Conservation (phyloP, 2,329 filamentous ascomycete species). For the Anisogramma anomala region DNA sequence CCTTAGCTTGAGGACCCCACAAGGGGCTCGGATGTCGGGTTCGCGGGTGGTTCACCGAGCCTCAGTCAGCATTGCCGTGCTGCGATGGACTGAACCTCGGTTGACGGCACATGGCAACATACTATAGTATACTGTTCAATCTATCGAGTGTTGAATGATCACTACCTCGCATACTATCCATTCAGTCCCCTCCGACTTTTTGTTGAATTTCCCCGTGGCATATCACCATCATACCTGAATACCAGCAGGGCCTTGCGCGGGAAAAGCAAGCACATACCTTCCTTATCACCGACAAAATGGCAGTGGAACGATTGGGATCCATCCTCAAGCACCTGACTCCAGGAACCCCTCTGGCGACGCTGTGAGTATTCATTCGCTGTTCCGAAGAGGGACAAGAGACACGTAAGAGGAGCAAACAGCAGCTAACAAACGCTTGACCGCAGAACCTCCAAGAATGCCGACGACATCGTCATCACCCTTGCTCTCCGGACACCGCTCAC, state of each 20-base stretch:
- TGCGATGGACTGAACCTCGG: slow-evolving; percentile 4
- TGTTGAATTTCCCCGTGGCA: no score
- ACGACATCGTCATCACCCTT: slow-evolving; percentile 93
- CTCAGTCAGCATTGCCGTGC: neutral
- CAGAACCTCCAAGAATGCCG: slow-evolving; percentile 83
- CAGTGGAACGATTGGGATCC: slow-evolving; percentile 73
- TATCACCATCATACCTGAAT: no score
- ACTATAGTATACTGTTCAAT: neutral
- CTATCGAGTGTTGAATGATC: no score
- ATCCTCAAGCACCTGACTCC: slow-evolving; percentile 80
- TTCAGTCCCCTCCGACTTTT: no score
- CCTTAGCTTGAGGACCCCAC: no score
- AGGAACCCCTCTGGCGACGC: slow-evolving; percentile 56
- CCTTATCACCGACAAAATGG: no score
- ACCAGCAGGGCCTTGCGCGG: no score
- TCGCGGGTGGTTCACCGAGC: no score
- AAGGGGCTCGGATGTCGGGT: no score
- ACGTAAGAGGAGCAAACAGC: neutral
- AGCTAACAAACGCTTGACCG: slow-evolving; percentile 17
- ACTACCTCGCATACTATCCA: no score
- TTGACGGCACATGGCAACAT: slow-evolving; percentile 1
- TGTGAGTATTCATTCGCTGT: slow-evolving; percentile 57
- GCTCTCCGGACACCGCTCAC: slow-evolving; percentile 79
- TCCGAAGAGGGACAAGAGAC: neutral
- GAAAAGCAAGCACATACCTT: no score